Evolutionary conservation across 805 yeast species (phyloP), one percentile per base, ranked within the genome.

Genomic region (Kregervanrija pseudodelftensis): DNA sequence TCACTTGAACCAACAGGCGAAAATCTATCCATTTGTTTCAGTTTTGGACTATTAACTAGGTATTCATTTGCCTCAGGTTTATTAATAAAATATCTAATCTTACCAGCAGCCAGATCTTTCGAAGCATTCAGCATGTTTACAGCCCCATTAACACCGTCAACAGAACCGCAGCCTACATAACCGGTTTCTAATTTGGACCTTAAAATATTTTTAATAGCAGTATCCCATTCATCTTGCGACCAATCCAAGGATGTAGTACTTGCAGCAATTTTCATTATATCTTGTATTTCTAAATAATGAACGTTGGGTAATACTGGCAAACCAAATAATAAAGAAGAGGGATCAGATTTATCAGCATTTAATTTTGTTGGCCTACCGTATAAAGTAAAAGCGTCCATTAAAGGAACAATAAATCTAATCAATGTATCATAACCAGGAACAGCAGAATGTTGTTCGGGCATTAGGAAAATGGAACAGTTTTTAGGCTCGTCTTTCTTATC

Each of bases 341-440:
- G 59, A 52, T 87, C 85, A 1, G 69, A 58, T 61, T 85, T 87
- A 61, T 85, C 85, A 15, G 93, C 86, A 54, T 75, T 80, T 53
- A 87, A 72, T 47, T 83, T 79, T 43, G 72, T 69, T 0, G 96
- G 96, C 40, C 95, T 73, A 16, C 96, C 96, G 57, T 87, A 87
- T 36, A 88, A 70, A 47, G 74, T 75, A 67, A 85, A 88, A 1
- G 87, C 75, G 58, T 88, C 95, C 53, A 85, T 66, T 11, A 83
- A 63, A 7, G 93, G 95, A 30, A 87, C 73, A 49, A 85, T 67
- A 58, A 83, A 85, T 51, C 96, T 70, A 45, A 87, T 82, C 66
- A 87, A 72, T n/a, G 91, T 87, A 63, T 87, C 95, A 52, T 77
- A 80, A 16, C 90, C 90, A 4, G 79, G 79, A 14, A 88, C 95